Evolutionary conservation across 2,329 filamentous ascomycete species (phyloP).

Genomic region (Talaromyces sp.): DNA sequence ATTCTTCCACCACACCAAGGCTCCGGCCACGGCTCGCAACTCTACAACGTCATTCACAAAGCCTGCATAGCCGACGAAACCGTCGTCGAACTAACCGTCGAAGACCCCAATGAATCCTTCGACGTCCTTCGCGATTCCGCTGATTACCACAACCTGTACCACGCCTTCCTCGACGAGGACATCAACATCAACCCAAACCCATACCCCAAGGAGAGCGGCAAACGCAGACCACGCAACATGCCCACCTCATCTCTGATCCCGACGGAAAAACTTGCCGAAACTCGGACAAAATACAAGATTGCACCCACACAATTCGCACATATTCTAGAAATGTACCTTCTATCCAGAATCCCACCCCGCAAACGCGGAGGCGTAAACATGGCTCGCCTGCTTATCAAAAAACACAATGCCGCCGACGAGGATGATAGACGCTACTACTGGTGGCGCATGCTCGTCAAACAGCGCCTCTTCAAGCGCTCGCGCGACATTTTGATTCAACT

Average conservation of each 20-base stretch:
- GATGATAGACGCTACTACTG: conserved; percentile 61
- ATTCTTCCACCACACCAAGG: conserved; percentile 84
- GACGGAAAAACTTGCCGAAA: conserved; percentile 45
- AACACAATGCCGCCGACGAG: conserved; percentile 46
- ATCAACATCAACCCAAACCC: conserved; percentile 48
- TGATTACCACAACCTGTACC: conserved; percentile 56
- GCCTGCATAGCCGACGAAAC: conserved; percentile 63
- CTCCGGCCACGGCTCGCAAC: conserved; percentile 69
- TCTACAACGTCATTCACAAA: conserved; percentile 77
- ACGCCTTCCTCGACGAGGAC: conserved; percentile 47
- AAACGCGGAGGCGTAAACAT: conserved; percentile 51
- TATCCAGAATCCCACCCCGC: conserved; percentile 52
- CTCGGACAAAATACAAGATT: conserved; percentile 56
- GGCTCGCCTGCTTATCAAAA: conserved; percentile 49
- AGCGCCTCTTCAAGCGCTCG: conserved; percentile 59
- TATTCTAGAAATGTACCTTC: conserved; percentile 60
- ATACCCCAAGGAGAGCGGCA: conserved; percentile 26
- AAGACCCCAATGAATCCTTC: conserved; percentile 77
- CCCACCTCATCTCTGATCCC: conserved; percentile 55
- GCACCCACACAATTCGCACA: conserved; percentile 59
- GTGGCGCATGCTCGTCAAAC: conserved; percentile 62
- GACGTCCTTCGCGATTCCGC: conserved; percentile 62
- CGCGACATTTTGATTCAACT: conserved; percentile 58
- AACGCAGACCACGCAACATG: conserved; percentile 37
- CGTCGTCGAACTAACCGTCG: conserved; percentile 81